Base-by-base conservation (phyloP, 169 alveolate species). In the Cystoisospora suis region DNA sequence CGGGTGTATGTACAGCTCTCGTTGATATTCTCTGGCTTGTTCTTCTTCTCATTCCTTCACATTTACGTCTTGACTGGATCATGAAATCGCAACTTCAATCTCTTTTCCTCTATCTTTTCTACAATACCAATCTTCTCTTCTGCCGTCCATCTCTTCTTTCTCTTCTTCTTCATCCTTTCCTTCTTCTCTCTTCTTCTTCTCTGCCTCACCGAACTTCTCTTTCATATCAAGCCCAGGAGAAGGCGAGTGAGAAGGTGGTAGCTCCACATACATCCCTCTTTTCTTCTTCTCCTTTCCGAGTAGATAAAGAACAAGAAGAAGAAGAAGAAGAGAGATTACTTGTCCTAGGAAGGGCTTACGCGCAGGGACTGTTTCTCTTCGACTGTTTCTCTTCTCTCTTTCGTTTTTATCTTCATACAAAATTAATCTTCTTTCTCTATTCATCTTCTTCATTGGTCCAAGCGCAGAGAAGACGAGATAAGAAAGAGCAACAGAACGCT, bases 161-260 rank as follows among this genome's bases (percentile, higher is more conserved):
- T 40, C 56, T 15, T 3, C 83, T 72, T 12, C 83, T 72, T 38
- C 47, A 72, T 46, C 83, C 83, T 38, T 56, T 72, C 56, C 27
- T 72, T 38, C 6, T 38, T 15, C 7, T 38, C 75, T 61, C 34
- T 61, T 12, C 65, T n/a, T n/a, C n/a, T n/a, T n/a, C n/a, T n/a
- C n/a, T n/a, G n/a, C n/a, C n/a, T n/a, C n/a, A n/a, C n/a, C n/a
- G n/a, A n/a, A n/a, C n/a, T n/a, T n/a, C n/a, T n/a, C n/a, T n/a
- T n/a, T n/a, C n/a, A n/a, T n/a, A n/a, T n/a, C n/a, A n/a, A n/a
- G n/a, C n/a, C n/a, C n/a, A n/a, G n/a, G n/a, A n/a, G n/a, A n/a
- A n/a, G n/a, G n/a, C n/a, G n/a, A n/a, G n/a, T n/a, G n/a, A n/a
- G n/a, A n/a, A n/a, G n/a, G n/a, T n/a, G n/a, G n/a, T n/a, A n/a